A percentile compares a stretch with the other conserved stretches of the same genome.
Conservation (phyloP, 805 yeast genomes). For the Lachancea mirantina region DNA sequence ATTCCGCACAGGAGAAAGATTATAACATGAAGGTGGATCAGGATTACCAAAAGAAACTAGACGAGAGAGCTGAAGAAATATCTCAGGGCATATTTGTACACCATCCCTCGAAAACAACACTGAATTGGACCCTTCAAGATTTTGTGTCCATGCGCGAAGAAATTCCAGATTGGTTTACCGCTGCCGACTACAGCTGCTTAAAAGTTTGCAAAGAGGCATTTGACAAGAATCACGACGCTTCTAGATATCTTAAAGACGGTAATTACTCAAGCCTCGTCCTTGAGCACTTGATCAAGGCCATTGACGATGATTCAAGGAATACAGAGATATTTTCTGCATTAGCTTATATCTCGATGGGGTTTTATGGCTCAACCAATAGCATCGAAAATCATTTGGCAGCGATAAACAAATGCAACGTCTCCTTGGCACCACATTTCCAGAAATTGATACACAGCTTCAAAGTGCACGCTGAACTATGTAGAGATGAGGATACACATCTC, state of each 20-base stretch:
- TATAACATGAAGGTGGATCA: conserved; percentile 33
- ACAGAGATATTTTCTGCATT: conserved; percentile 9
- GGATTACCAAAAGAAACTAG: conserved; percentile 28
- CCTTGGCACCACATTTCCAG: conserved; percentile 12
- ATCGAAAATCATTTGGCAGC: conserved; percentile 13
- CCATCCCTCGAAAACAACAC: conserved; percentile 34
- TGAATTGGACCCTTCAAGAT: conserved; percentile 39
- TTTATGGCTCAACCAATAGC: conserved; percentile 10
- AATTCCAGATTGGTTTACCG: conserved; percentile 41
- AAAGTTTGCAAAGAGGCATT: conserved; percentile 14
- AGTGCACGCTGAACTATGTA: conserved; percentile 18
- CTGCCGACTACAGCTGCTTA: conserved; percentile 23
- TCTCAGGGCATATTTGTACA: conserved; percentile 18
- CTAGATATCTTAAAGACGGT: conserved; percentile 13
- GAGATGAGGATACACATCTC: conserved; percentile 18
- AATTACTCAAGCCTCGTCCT: conserved; percentile 14
- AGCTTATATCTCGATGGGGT: conserved; percentile 25
- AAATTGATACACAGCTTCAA: conserved; percentile 16
- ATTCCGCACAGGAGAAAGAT: conserved; percentile 20
- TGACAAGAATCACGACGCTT: conserved; percentile 9
- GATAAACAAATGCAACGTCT: conserved; percentile 20
- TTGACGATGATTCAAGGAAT: conserved; percentile 2
- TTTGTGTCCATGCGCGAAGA: conserved; percentile 34
- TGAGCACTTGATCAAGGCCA: conserved; percentile 1
- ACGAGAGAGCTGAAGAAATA: conserved; percentile 33